Evolutionary conservation across 1,284 basidiomycete genomes (phyloP).

Genomic region (Marasmius sp.): DNA sequence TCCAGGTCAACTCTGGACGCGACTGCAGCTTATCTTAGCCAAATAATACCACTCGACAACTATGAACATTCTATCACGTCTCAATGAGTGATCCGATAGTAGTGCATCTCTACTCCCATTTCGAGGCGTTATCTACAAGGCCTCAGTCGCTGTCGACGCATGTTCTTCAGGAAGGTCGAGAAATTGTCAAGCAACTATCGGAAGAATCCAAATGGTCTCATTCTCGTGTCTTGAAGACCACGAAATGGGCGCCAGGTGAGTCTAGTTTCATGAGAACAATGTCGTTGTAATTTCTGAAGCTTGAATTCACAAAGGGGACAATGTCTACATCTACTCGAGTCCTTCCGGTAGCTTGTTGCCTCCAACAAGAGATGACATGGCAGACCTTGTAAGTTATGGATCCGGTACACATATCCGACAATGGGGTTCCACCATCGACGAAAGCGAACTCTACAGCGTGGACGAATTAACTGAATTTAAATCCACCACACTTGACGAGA

Average conservation of each 20-base stretch:
- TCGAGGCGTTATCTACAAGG: neutral
- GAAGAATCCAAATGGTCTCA: neutral
- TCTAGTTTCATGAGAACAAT: too few relatives aligned
- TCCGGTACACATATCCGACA: slow-evolving; percentile 21
- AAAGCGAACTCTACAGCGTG: slow-evolving; percentile 33
- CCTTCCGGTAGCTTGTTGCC: neutral
- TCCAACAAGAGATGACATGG: neutral
- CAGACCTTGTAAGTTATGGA: too few relatives aligned
- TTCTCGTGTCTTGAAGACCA: too few relatives aligned
- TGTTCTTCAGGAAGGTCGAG: neutral
- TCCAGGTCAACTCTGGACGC: too few relatives aligned
- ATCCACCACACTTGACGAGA: slow-evolving; percentile 24
- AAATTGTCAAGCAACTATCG: neutral
- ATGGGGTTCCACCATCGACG: slow-evolving; percentile 33
- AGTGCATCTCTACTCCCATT: neutral
- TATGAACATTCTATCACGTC: neutral
- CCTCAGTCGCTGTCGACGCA: neutral
- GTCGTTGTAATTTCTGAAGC: neutral
- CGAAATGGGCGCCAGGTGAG: neutral
- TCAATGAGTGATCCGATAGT: neutral
- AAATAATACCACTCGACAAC: neutral
- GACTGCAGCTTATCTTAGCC: too few relatives aligned
- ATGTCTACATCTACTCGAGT: neutral
- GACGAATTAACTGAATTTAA: slow-evolving; percentile 43
- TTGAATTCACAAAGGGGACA: neutral